phyloP scores from a whole-genome alignment of 306 rosid genomes.

The Canavalia ensiformis region DNA sequence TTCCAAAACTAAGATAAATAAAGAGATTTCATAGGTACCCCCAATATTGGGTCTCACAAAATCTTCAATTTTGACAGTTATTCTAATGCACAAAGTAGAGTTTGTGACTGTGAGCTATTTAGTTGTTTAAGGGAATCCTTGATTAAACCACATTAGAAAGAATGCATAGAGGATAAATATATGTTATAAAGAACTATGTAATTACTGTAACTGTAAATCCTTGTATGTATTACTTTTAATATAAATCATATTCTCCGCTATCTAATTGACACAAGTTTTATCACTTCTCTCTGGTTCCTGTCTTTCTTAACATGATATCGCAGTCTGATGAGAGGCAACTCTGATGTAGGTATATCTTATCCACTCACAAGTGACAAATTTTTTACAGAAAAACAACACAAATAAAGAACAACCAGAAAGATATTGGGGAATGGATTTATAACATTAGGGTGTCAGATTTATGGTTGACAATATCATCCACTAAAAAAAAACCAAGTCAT shows the following conservation, averaged over 20 bases:
- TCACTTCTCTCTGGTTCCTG: no score
- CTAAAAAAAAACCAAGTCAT: background rate
- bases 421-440: no score
- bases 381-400: no score
- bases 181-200: background rate
- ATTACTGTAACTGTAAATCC: background rate
- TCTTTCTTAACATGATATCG: no score
- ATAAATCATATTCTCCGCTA: no score
- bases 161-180: background rate
- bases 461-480: background rate
- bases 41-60: background rate
- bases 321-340: no score
- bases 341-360: no score
- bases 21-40: background rate
- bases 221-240: no score
- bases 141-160: constrained; percentile 2
- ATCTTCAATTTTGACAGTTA: background rate
- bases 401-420: no score
- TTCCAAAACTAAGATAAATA: background rate
- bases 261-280: no score
- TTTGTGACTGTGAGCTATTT: background rate
- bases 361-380: no score
- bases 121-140: constrained; percentile 5
- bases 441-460: no score
- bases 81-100: background rate